Conservation (phyloP, 2,329 filamentous ascomycete genomes). For the Sporothrix inflata region DNA sequence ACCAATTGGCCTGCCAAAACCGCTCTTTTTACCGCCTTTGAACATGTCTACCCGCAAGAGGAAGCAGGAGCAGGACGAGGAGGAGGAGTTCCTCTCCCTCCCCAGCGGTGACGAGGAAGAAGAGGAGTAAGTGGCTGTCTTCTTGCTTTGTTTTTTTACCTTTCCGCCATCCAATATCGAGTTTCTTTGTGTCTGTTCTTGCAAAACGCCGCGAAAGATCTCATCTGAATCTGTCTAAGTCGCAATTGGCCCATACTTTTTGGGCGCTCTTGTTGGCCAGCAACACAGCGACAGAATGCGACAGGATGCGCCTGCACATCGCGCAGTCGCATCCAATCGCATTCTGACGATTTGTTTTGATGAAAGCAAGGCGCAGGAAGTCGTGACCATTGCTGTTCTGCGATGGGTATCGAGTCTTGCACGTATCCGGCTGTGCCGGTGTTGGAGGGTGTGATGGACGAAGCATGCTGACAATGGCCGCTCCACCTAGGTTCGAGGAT, state of each 20-base stretch:
- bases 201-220: neutral
- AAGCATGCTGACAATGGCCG: conserved; percentile 5
- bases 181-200: neutral
- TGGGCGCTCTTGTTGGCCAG: neutral
- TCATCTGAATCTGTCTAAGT: neutral
- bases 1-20: conserved; percentile 24
- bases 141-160: conserved; percentile 35
- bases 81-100: conserved; percentile 59
- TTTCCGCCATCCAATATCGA: conserved; percentile 32
- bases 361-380: neutral
- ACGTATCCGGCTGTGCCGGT: neutral
- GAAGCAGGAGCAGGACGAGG: conserved; percentile 55
- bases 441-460: neutral
- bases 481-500: conserved; percentile 26
- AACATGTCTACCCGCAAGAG: conserved; percentile 57
- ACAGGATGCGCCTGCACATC: conserved; percentile 10
- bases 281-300: conserved; percentile 10
- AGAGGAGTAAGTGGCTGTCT: conserved; percentile 54
- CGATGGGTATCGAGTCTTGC: neutral
- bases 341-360: neutral
- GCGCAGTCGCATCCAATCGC: neutral
- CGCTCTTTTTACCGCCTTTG: conserved; percentile 20
- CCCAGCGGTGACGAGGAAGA: conserved; percentile 57
- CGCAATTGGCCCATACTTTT: conserved; percentile 13
- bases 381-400: neutral